A percentile compares a stretch with the other conserved stretches of the same genome.
Conservation (phyloP, 805 yeast genomes). For the Zygotorulaspora danielsina region DNA sequence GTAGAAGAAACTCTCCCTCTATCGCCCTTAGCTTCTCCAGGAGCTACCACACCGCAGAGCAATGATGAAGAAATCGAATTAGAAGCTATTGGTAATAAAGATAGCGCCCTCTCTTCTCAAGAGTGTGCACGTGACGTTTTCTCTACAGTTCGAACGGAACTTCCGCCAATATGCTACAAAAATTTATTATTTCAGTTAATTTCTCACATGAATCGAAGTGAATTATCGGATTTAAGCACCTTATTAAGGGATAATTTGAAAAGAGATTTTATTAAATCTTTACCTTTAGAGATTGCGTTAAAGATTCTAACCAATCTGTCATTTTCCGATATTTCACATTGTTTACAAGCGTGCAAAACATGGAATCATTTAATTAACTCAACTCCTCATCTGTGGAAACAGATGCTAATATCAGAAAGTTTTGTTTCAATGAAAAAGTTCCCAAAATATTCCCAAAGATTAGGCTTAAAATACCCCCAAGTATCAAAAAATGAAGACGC, state of each 20-base stretch:
- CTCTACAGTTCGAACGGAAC: slow-evolving; percentile 14
- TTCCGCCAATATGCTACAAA: slow-evolving; percentile 19
- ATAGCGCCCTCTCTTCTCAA: slow-evolving; percentile 7
- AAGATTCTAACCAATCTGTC: slow-evolving; percentile 64
- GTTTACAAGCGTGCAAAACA: slow-evolving; percentile 57
- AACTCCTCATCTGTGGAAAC: slow-evolving; percentile 65
- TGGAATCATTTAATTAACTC: slow-evolving; percentile 69
- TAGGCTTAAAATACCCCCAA: slow-evolving; percentile 27
- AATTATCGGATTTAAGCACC: slow-evolving; percentile 31
- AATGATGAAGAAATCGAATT: slow-evolving; percentile 5
- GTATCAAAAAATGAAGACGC: slow-evolving; percentile 34
- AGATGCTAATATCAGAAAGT: slow-evolving; percentile 57
- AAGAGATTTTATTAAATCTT: slow-evolving; percentile 63
- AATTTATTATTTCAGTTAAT: slow-evolving; percentile 29
- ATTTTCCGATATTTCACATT: slow-evolving; percentile 52
- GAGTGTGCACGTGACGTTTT: slow-evolving; percentile 18
- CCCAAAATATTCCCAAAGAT: slow-evolving; percentile 28
- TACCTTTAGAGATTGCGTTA: slow-evolving; percentile 73
- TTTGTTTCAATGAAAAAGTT: slow-evolving; percentile 49
- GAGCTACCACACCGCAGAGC: slow-evolving; percentile 17
- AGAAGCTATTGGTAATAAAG: slow-evolving; percentile 3
- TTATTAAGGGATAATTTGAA: slow-evolving; percentile 42
- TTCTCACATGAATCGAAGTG: slow-evolving; percentile 29
- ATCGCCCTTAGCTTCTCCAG: slow-evolving; percentile 36
- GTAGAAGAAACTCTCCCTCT: slow-evolving; percentile 29